Base-by-base conservation (phyloP, 768 basidiomycete genomes). In the Lactarius hengduanensis region DNA sequence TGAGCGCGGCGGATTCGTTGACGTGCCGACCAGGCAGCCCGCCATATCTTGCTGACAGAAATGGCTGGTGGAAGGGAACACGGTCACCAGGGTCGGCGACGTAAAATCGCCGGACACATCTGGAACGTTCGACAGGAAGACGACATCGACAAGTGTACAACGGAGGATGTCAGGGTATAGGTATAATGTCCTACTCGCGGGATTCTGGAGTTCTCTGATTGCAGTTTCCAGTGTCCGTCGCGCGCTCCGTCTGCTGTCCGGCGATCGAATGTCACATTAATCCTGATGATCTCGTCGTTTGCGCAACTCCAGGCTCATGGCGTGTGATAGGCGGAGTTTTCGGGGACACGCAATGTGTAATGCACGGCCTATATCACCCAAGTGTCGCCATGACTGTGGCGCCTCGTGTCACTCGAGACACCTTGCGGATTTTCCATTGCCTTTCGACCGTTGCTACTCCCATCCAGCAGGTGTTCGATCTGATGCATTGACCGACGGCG, bases 191-290 rank as follows among this genome's bases (percentile, higher is more conserved):
- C 30, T 18, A 34, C 55, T 30, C 55, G 20, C 32, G 30, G 32
- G 11, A 10, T 56, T 56, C 16, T 56, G 30, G 16, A 56, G 55
- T 56, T 30, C 55, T 18, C 55, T 30, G 55, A 56, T 56, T 56
- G 55, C 55, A 56, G 55, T 56, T 56, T 32, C 8, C 3, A 34
- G 32, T n/a, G 18, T 56, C 30, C 55, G 55, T 34, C 55, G 55
- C 55, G 32, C 55, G 55, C 55, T 56, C 55, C 55, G 55, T 18
- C 55, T 34, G 30, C 32, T 56, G 16, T n/a, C 55, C 32, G 16
- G 30, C 55, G 30, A 16, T 30, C 55, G 55, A 8, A 7, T 34
- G 55, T 32, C 30, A 34, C 50, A 56, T 56, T 30, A 10, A 30
- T 20, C 16, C 18, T 30, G 54, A 13, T 32, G 50, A 53, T 53